Evolutionary conservation across 768 basidiomycete genomes (phyloP), one percentile per base, ranked within the genome.

Genomic region (Mycena filopes): DNA sequence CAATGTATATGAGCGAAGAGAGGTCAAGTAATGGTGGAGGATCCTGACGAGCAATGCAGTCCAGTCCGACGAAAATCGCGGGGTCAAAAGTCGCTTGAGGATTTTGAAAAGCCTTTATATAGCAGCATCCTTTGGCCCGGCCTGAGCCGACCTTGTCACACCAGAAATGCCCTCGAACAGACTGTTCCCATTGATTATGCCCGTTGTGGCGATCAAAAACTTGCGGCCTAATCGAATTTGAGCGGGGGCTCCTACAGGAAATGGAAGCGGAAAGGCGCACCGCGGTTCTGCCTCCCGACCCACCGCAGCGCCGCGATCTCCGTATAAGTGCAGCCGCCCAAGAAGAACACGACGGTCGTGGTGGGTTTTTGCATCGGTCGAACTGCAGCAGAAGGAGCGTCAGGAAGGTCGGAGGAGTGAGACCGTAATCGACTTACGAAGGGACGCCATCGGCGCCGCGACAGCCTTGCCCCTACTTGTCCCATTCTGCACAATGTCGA

Each of bases 241-340:
- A 65, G 70, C 36, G n/a, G 70, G 31, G 18, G 49, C 23, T 11
- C 12, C 49, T 38, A 21, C 41, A 31, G n/a, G 18, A 26, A 12
- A 33, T 2, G 36, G 9, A 62, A 40, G 41, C 70, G n/a, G n/a
- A n/a, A n/a, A 57, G 55, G 74, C 78, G 28, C 72, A 88, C 95
- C 96, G 84, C 85, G 86, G 69, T 91, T 91, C 76, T 95, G 95
- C 70, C 90, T 86, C 60, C 89, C 86, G 72, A 97, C 91, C 95
- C 95, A 98, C 75, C 98, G 84, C 69, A 99, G 76, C 8, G 97
- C 97, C 40, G 98, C 91, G 63, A 99, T 95, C 80, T 99, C 98
- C 11, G 97, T 97, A 71, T 94, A 98, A 13, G 98, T 99, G 76
- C 96, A 96, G 5, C 97, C 98, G 28, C 98, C 98, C 33, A 99